Evolutionary conservation across 106 monocot genomes (phyloP), one percentile per base, ranked within the genome.

Genomic region (Triglochin maritima): DNA sequence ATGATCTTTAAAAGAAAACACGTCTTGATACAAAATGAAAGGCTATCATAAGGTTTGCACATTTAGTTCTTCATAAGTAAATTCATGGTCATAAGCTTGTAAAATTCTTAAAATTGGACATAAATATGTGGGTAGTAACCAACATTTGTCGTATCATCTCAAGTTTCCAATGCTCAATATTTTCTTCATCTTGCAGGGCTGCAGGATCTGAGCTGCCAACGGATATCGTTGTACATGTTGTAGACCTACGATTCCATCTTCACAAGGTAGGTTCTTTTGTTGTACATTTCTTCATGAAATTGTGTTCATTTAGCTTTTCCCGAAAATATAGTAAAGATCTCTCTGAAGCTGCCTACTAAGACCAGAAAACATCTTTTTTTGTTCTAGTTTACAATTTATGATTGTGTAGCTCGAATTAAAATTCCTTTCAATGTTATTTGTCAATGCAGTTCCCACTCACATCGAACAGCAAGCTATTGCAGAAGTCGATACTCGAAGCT

Each of bases 391-490:
- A 8, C 11, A 3, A 12, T 10, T 55, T 9, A 12, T 55, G 2
- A 3, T 55, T 55, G 55, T 12, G 55, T 9, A 55, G 54, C 3
- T 8, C 13, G 10, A 9, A 55, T 55, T 12, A 3, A 12, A n/a
- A n/a, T 63, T 63, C 7, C 10, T n/a, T 47, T 66, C 17, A 4
- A 9, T 4, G 1, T 42, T 16, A 3, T 49, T 0, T 12, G 66
- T 17, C 29, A 3, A 70, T 69, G 70, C 74, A 80, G 80, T 85
- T 85, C 47, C 81, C 85, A 41, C 76, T 85, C 53, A 17, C 81
- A 8, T 85, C 85, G 8, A 85, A 81, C 69, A 79, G 85, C 67
- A 50, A 42, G 42, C 75, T 45, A 41, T 44, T 85, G 76, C 85
- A 76, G 51, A 81, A 66, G 47, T 10, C 81, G 52, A 59, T 75